phyloP scores from a whole-genome alignment of 2,329 filamentous ascomycete species.

The Alternaria incomplexa region DNA sequence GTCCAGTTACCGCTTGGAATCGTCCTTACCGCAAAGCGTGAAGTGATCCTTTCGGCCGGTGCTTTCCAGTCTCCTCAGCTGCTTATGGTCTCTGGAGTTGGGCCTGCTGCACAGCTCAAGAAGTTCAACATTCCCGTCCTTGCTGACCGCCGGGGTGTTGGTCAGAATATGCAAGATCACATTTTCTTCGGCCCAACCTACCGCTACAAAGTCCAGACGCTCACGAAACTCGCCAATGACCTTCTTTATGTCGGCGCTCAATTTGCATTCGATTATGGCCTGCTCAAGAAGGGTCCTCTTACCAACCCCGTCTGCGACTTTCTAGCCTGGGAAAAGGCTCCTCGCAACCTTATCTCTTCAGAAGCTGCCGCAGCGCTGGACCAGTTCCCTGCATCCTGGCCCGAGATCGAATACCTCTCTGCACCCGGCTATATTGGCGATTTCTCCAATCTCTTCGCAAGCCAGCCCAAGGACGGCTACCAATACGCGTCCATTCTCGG shows the following conservation, averaged over 20 bases:
- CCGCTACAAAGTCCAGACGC: conserved; percentile 23
- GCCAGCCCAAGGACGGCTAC: conserved; percentile 31
- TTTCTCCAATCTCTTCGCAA: conserved; percentile 20
- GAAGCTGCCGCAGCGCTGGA: conserved; percentile 8
- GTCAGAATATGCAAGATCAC: conserved; percentile 33
- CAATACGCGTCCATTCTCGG: conserved; percentile 43
- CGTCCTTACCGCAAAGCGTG: conserved; percentile 42
- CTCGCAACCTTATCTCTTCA: conserved; percentile 15
- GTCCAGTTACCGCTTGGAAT: conserved; percentile 19
- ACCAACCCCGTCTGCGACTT: conserved; percentile 29
- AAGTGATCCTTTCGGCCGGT: conserved; percentile 55
- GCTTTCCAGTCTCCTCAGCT: conserved; percentile 53
- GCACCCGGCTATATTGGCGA: conserved; percentile 21
- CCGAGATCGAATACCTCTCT: conserved; percentile 34
- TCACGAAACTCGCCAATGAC: conserved; percentile 22
- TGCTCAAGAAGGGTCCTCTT: conserved; percentile 19
- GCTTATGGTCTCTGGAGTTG: conserved; percentile 48
- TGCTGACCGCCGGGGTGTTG: conserved; percentile 30
- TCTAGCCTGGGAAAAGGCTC: conserved; percentile 34
- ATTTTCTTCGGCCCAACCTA: conserved; percentile 30
- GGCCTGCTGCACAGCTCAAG: conserved; percentile 26
- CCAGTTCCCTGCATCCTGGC: conserved; percentile 29
- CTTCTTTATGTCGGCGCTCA: conserved; percentile 21
- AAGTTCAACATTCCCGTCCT: conserved; percentile 28
- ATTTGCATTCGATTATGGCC: conserved; percentile 6